Conservation (phyloP, 257 asterid genomes). For the Fraxinus anomala region DNA sequence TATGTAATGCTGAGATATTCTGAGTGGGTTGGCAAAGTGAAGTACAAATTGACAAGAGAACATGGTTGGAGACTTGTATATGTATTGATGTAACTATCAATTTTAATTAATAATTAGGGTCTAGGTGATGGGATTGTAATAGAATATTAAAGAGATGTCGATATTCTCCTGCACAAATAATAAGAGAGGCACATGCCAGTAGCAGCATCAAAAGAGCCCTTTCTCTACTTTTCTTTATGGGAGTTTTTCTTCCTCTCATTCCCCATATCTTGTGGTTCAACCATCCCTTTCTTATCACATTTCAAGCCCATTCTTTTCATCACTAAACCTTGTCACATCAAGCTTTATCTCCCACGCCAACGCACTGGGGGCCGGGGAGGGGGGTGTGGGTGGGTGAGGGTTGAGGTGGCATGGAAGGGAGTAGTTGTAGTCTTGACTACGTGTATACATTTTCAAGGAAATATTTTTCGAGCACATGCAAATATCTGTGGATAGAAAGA, state of each 20-base stretch:
- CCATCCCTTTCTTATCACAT: constrained; percentile 38
- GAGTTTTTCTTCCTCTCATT: constrained; percentile 4
- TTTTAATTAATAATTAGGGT: neutral
- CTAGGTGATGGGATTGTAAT: constrained; percentile 24
- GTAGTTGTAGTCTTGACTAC: too few relatives aligned
- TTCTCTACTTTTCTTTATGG: neutral
- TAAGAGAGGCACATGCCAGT: constrained; percentile 54
- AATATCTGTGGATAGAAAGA: too few relatives aligned
- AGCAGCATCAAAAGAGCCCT: constrained; percentile 23
- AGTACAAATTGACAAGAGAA: constrained; percentile 32
- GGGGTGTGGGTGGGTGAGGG: too few relatives aligned
- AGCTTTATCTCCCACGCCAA: constrained; percentile 14
- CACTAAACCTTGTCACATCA: constrained; percentile 41
- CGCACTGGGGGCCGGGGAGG: too few relatives aligned
- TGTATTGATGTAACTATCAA: constrained; percentile 1
- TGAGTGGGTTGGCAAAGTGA: constrained; percentile 28
- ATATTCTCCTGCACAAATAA: constrained; percentile 29
- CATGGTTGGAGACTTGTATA: neutral
- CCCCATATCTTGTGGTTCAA: constrained; percentile 42
- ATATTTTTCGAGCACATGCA: too few relatives aligned
- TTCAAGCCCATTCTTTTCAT: constrained; percentile 20
- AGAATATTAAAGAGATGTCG: constrained; percentile 39
- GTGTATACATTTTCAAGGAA: too few relatives aligned
- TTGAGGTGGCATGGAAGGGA: too few relatives aligned
- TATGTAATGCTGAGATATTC: neutral